These are phyloP conservation scores for Pyrenochaeta sp. DNA, from an alignment of 2,329 filamentous ascomycete species.

Conservation along the genomic window DNA sequence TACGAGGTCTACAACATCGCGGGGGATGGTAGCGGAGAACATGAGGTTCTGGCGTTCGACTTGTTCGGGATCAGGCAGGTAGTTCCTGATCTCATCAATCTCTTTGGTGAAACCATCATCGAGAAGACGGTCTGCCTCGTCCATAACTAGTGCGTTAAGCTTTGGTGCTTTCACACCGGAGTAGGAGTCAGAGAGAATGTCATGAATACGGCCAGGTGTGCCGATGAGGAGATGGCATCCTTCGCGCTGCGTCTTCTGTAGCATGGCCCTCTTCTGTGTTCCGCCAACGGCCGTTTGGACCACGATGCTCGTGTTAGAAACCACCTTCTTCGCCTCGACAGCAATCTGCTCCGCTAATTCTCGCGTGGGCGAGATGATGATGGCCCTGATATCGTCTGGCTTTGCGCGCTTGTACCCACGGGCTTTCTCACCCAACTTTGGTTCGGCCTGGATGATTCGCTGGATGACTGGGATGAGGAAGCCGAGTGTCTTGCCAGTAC, in stretches of 20 bases:
- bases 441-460: constrained; percentile 73
- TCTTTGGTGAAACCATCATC: constrained; percentile 64
- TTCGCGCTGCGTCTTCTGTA: constrained; percentile 72
- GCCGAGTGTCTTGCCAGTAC: constrained; percentile 94
- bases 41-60: constrained; percentile 88
- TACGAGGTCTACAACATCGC: constrained; percentile 82
- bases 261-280: constrained; percentile 75
- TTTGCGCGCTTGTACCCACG: constrained; percentile 52
- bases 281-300: constrained; percentile 89
- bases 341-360: constrained; percentile 72
- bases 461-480: constrained; percentile 90
- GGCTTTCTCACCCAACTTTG: constrained; percentile 63
- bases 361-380: constrained; percentile 70
- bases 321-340: constrained; percentile 76
- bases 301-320: constrained; percentile 70
- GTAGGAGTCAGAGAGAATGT: constrained; percentile 74
- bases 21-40: constrained; percentile 92
- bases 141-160: constrained; percentile 67
- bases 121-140: constrained; percentile 73
- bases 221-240: constrained; percentile 91
- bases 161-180: constrained; percentile 71
- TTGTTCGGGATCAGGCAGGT: constrained; percentile 68
- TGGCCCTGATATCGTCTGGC: constrained; percentile 64
- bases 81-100: constrained; percentile 57
- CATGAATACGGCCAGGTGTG: constrained; percentile 86